Evolutionary conservation across 1,139 yeast genomes (phyloP), one percentile per base, ranked within the genome.

Genomic region (Geotrichum europaeum): DNA sequence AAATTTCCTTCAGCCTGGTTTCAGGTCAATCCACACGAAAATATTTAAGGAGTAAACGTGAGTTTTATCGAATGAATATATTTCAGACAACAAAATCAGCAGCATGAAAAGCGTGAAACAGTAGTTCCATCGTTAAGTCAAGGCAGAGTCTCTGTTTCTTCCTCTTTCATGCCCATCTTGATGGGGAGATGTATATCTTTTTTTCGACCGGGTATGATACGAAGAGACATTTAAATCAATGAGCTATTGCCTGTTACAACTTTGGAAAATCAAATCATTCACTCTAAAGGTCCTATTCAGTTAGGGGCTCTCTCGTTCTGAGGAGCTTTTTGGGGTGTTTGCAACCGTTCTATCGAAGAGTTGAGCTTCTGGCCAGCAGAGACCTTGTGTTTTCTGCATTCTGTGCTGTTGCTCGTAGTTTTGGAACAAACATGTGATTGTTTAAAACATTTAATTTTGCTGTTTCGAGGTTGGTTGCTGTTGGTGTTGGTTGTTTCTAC

Each of bases 261-360:
- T 84, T 88, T 91, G 97, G 97, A 81, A 91, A 84, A 91, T 73
- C 70, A 81, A 88, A 88, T 76, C 70, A 78, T 78, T 74, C 78
- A 79, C 85, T 85, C 81, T 81, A 72, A 55, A 40, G 47, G 47
- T 40, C 53, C 69, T 75, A 73, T 73, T 40, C 6, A 40, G 47
- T 40, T 40, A 40, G 47, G 47, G 18, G 47, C 69, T 70, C 10
- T 40, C 47, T 40, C 83, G 87, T 81, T 74, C 72, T 73, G 76
- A 40, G 73, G 71, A 73, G 75, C 69, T 78, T 75, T 73, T 74
- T 73, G 79, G 73, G 71, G 65, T 65, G 70, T 71, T 68, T 66
- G 76, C 20, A 40, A 40, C 40, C 68, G 83, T 80, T 71, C 77
- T 80, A 80, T 78, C 72, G 47, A 40, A 71, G 81, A 76, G 79